These are phyloP conservation scores for Chaetomium globosum DNA, from an alignment of 2,329 filamentous ascomycete genomes.

Conservation along the genomic window DNA sequence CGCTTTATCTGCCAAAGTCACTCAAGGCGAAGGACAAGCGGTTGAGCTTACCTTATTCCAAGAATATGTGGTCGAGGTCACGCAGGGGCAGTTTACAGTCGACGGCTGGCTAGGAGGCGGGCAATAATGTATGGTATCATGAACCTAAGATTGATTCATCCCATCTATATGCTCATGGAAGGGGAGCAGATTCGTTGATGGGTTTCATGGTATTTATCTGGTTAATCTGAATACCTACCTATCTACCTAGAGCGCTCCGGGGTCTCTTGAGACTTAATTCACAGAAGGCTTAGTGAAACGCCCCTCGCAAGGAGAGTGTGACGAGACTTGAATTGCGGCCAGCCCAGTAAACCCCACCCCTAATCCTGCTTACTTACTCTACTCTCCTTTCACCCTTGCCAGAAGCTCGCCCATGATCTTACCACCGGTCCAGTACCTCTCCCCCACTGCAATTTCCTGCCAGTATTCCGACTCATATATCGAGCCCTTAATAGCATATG, in stretches of 20 bases:
- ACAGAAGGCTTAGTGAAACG: no score
- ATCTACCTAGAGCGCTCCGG: no score
- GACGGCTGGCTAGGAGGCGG: background rate
- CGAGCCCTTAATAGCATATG: background rate
- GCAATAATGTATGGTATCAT: background rate
- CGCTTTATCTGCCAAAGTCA: slow-evolving; percentile 25
- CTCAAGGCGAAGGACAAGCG: slow-evolving; percentile 35
- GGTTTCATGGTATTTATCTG: no score
- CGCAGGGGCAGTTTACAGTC: slow-evolving; percentile 25
- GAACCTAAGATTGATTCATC: background rate
- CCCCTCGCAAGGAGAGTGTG: no score
- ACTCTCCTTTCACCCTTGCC: no score
- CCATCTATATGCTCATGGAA: background rate
- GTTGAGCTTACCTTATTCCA: slow-evolving; percentile 42
- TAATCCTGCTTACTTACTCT: no score
- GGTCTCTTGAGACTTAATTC: no score
- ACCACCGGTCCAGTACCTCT: background rate
- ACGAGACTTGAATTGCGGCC: no score
- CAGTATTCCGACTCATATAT: background rate
- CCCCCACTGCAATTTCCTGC: background rate
- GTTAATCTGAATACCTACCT: no score
- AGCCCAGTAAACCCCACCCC: no score
- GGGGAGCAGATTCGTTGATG: no score
- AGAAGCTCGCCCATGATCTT: no score
- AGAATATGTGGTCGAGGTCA: slow-evolving; percentile 38